phyloP scores from a whole-genome alignment of 2,329 filamentous ascomycete species.

The Arthrinium phaeospermum region DNA sequence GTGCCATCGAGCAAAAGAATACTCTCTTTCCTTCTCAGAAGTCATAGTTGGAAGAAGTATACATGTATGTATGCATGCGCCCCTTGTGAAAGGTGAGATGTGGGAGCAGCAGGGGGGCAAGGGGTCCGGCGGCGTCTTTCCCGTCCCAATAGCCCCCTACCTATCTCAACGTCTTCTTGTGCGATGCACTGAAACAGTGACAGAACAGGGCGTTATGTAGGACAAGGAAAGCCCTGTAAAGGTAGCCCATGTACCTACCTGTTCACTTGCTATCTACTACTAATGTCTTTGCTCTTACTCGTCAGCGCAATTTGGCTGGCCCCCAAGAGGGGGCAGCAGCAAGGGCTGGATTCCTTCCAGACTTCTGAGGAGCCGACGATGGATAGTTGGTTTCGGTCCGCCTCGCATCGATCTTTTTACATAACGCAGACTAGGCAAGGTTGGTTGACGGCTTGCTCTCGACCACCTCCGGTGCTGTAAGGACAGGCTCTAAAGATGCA shows the following conservation, averaged over 20 bases:
- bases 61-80: not conserved
- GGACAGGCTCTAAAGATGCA: not conserved
- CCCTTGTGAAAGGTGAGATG: not conserved
- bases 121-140: not conserved
- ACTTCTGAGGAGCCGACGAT: too few species aligned
- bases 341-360: not conserved
- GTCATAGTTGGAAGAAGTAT: too few species aligned
- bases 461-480: not conserved
- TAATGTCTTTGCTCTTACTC: too few species aligned
- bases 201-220: not conserved
- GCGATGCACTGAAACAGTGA: not conserved
- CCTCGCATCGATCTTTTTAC: too few species aligned
- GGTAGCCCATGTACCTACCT: too few species aligned
- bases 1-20: too few species aligned
- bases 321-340: not conserved
- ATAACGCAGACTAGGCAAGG: too few species aligned
- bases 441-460: too few species aligned
- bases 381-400: not conserved
- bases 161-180: not conserved
- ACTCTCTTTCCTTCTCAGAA: too few species aligned
- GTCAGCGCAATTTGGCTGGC: not conserved
- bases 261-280: too few species aligned
- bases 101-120: too few species aligned
- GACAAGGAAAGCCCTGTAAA: not conserved
- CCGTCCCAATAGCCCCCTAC: not conserved